phyloP scores from a whole-genome alignment of 2,329 filamentous ascomycete species.

The Orbilia javanica region DNA sequence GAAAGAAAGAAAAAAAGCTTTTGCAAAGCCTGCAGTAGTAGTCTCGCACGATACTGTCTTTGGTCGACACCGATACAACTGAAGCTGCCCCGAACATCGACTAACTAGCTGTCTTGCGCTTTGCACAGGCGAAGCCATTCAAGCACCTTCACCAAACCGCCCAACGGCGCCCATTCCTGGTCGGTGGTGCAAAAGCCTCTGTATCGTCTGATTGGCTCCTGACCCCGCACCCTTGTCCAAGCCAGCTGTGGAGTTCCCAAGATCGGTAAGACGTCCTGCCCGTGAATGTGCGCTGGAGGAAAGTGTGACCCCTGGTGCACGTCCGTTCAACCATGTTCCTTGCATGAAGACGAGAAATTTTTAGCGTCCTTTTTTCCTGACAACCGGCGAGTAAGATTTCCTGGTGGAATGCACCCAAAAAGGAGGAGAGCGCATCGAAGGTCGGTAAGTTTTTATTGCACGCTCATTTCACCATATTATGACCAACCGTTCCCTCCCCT shows the following conservation, averaged over 20 bases:
- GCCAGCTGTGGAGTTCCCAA: slow-evolving; percentile 53
- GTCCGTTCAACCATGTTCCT: slow-evolving; percentile 56
- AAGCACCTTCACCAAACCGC: slow-evolving; percentile 15
- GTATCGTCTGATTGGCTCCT: slow-evolving; percentile 48
- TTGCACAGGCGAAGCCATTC: slow-evolving; percentile 17
- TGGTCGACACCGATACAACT: slow-evolving; percentile 9
- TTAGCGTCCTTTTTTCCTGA: slow-evolving; percentile 54
- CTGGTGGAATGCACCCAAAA: slow-evolving; percentile 55
- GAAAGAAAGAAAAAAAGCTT: background rate
- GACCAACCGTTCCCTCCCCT: slow-evolving; percentile 50
- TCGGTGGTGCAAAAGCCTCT: background rate
- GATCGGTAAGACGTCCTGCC: slow-evolving; percentile 54
- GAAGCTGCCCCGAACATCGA: slow-evolving; percentile 13
- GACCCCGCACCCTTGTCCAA: slow-evolving; percentile 27
- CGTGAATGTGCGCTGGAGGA: slow-evolving; percentile 44
- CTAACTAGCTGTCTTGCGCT: background rate
- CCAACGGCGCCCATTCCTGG: slow-evolving; percentile 14
- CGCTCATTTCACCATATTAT: slow-evolving; percentile 56
- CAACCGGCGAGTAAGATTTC: slow-evolving; percentile 53
- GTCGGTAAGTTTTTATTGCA: slow-evolving; percentile 54
- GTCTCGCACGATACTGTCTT: slow-evolving; percentile 21
- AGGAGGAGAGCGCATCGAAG: slow-evolving; percentile 36
- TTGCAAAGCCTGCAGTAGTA: background rate
- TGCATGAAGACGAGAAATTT: slow-evolving; percentile 57
- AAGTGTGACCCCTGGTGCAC: slow-evolving; percentile 44